Evolutionary conservation across 225 moss, liverwort and hornwort genomes (phyloP).

Genomic region (Bryum argenteum): DNA sequence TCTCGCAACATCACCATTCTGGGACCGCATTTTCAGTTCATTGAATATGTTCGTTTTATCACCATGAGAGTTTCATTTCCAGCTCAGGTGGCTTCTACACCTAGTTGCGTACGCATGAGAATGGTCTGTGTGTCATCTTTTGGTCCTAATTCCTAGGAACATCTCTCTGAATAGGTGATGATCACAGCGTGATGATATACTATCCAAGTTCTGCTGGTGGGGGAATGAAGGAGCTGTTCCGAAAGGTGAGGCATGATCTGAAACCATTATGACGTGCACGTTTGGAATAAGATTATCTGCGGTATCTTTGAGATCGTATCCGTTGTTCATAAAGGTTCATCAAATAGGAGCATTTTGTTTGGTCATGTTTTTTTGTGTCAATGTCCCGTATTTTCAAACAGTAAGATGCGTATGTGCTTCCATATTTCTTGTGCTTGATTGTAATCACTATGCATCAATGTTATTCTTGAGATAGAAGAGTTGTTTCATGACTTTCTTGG

Average conservation of each 20-base stretch:
- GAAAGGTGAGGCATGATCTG: conserved; percentile 70
- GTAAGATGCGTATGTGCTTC: background rate
- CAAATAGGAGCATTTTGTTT: conserved; percentile 12
- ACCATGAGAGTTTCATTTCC: background rate
- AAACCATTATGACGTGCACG: background rate
- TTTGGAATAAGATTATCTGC: conserved; percentile 6
- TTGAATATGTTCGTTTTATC: conserved; percentile 2
- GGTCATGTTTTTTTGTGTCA: conserved; percentile 10
- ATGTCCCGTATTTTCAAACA: background rate
- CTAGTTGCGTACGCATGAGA: conserved; percentile 1
- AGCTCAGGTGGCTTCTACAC: conserved; percentile 2
- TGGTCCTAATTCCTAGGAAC: conserved; percentile 21
- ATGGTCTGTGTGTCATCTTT: conserved; percentile 17
- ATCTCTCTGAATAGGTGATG: conserved; percentile 67
- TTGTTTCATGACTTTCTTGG: conserved; percentile 8
- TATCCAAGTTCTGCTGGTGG: conserved; percentile 99
- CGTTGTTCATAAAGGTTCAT: conserved; percentile 10
- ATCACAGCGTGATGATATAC: conserved; percentile 98
- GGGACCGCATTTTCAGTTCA: conserved; percentile 1
- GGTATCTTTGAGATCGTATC: background rate
- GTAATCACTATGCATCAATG: conserved; percentile 5
- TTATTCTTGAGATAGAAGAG: background rate
- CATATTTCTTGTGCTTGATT: conserved; percentile 9
- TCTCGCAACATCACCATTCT: background rate
- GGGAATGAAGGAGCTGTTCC: conserved; percentile 99